Evolutionary conservation across 2,329 filamentous ascomycete genomes (phyloP).

Genomic region (Curvularia hawaiiensis): DNA sequence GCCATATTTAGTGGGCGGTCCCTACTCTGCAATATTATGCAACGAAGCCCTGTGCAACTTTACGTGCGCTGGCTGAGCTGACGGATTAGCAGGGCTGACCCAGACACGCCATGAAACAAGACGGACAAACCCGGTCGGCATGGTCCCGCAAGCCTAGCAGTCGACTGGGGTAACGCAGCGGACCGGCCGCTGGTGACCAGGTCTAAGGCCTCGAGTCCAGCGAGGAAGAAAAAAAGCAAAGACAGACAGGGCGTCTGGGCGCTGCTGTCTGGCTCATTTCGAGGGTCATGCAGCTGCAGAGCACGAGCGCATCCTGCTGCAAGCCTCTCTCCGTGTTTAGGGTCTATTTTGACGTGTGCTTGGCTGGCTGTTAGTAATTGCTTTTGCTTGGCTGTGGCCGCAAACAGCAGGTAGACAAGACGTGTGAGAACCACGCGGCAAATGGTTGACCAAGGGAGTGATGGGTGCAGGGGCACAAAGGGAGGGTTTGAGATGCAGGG

Average conservation of each 20-base stretch:
- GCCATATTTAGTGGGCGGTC: conserved; percentile 22
- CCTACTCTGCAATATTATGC: conserved; percentile 33
- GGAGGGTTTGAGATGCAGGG: conserved; percentile 23
- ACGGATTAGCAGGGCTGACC: conserved; percentile 24
- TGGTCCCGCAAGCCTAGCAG: conserved; percentile 20
- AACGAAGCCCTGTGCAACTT: conserved; percentile 28
- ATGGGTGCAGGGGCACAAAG: background rate
- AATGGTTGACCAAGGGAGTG: conserved; percentile 5
- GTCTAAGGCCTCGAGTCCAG: conserved; percentile 12
- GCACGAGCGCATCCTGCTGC: conserved; percentile 18
- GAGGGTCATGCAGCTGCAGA: conserved; percentile 8
- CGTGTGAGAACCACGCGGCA: conserved; percentile 10
- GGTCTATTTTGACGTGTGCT: background rate
- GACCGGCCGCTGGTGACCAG: conserved; percentile 19
- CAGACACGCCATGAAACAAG: conserved; percentile 32
- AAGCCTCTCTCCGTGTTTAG: conserved; percentile 13
- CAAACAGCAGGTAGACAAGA: conserved; percentile 11
- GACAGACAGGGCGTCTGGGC: conserved; percentile 6
- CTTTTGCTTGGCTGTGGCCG: conserved; percentile 18
- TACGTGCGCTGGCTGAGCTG: conserved; percentile 20
- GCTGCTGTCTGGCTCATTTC: conserved; percentile 1
- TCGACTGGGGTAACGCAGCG: conserved; percentile 29
- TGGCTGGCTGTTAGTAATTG: conserved; percentile 10
- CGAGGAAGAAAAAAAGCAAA: conserved; percentile 7
- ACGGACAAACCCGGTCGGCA: conserved; percentile 30